Evolutionary conservation across 2,329 filamentous ascomycete species (phyloP).

Genomic region (Phaeophleospora eucalypticola): DNA sequence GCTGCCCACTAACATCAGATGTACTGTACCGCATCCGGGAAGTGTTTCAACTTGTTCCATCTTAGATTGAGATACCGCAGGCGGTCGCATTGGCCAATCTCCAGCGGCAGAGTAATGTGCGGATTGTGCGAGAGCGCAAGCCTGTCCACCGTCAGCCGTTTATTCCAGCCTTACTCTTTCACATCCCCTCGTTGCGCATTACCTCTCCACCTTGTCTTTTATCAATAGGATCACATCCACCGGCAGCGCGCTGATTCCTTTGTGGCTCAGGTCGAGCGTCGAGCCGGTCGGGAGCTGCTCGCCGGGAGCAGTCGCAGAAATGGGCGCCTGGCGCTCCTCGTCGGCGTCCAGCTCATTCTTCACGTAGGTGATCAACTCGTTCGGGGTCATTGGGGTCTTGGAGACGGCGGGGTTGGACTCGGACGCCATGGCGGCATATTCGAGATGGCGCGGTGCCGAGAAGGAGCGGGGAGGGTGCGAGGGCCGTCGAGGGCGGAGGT

Average conservation of each 20-base stretch:
- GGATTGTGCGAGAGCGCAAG: constrained; percentile 79
- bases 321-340: constrained; percentile 31
- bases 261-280: constrained; percentile 73
- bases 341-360: constrained; percentile 32
- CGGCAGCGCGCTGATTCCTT: constrained; percentile 66
- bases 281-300: constrained; percentile 54
- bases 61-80: constrained; percentile 76
- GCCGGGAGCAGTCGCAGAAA: constrained; percentile 21
- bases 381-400: constrained; percentile 24
- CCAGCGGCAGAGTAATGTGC: constrained; percentile 62
- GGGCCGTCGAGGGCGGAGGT: not conserved
- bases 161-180: not conserved
- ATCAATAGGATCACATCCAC: constrained; percentile 73
- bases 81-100: constrained; percentile 72
- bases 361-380: constrained; percentile 29
- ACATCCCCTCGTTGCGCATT: constrained; percentile 1
- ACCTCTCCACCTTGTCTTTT: constrained; percentile 70
- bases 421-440: constrained; percentile 30
- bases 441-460: constrained; percentile 1
- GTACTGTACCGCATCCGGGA: constrained; percentile 58
- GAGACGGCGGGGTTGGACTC: constrained; percentile 15
- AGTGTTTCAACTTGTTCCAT: constrained; percentile 67
- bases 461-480: not conserved
- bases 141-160: constrained; percentile 42
- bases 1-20: not conserved